Evolutionary conservation across 1,284 basidiomycete genomes (phyloP), one percentile per base, ranked within the genome.

Genomic region (Lentinula novae-zelandiae): DNA sequence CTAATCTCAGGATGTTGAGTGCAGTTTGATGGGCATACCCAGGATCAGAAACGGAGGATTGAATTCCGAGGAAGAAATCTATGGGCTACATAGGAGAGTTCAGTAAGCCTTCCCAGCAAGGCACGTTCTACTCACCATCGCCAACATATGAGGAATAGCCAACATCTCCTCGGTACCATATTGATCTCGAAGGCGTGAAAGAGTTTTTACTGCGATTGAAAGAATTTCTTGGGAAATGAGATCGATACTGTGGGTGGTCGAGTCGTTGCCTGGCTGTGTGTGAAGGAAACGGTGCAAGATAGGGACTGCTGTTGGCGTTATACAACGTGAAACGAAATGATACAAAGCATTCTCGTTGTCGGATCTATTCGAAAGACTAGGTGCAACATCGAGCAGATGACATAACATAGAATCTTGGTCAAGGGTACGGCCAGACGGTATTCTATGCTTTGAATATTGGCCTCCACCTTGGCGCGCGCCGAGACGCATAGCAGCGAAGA

Each of bases 361-460:
- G 20, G 15, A 34, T 2, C 36, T 9, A 22, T 15, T 34, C 17
- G 12, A 33, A 33, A 15, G 63, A 63, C 20, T 69, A 51, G 77
- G 73, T 5, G 71, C 69, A 48, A 78, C 70, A 63, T 79, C 75
- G 12, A 78, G 62, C 34, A 83, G 61, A 53, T 68, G 71, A 4
- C 81, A 78, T 38, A 80, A 72, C 0, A 70, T 66, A n/a, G 78
- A 80, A 63, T 86, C 78, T 62, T 85, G 78, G 63, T 80, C 76
- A 8, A 84, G 67, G 46, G 71, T 65, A 44, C 69, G 71, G 10
- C 80, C 75, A 31, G 76, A 62, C 17, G 58, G 51, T 40, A 51
- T n/a, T 17, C 20, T 49, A 10, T 22, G 22, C 10, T n/a, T 36
- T 13, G 50, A 48, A 15, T 8, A 15, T 51, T 58, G 39, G 10